Conservation (phyloP, 2,329 filamentous ascomycete species). For the Talaromyces sp. region DNA sequence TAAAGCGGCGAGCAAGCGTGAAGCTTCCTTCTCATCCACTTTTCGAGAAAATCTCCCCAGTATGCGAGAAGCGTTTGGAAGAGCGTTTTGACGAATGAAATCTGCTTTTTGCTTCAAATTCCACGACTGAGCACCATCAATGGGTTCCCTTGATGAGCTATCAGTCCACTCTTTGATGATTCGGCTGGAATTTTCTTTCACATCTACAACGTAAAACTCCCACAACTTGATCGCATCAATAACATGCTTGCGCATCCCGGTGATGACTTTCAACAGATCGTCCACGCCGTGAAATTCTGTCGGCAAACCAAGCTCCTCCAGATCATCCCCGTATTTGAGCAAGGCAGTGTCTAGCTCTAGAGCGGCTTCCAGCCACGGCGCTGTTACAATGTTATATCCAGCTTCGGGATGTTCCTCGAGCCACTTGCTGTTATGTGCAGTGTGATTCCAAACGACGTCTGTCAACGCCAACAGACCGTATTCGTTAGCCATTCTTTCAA, state of each 20-base stretch:
- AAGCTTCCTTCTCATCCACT: conserved; percentile 64
- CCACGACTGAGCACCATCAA: conserved; percentile 44
- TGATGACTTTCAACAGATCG: conserved; percentile 77
- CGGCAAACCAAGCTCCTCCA: conserved; percentile 67
- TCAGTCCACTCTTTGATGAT: conserved; percentile 65
- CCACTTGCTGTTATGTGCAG: conserved; percentile 92
- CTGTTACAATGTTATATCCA: conserved; percentile 88
- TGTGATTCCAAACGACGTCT: conserved; percentile 97
- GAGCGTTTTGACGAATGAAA: conserved; percentile 61
- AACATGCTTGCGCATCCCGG: conserved; percentile 73
- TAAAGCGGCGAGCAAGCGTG: conserved; percentile 61
- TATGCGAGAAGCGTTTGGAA: conserved; percentile 66
- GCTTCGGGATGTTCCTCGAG: conserved; percentile 89
- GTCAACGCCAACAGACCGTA: conserved; percentile 83
- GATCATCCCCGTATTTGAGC: conserved; percentile 57
- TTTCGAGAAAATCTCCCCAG: conserved; percentile 72
- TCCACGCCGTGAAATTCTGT: conserved; percentile 64
- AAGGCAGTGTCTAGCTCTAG: conserved; percentile 74
- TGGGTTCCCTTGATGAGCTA: conserved; percentile 33
- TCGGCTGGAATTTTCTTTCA: conserved; percentile 64
- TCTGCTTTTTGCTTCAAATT: conserved; percentile 54
- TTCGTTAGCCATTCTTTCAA: conserved; percentile 75
- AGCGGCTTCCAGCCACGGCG: conserved; percentile 63
- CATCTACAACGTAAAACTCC: conserved; percentile 87
- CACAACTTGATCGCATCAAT: conserved; percentile 74